Conservation (phyloP, 352 stramenopile genomes). For the Phytophthora constricta region DNA sequence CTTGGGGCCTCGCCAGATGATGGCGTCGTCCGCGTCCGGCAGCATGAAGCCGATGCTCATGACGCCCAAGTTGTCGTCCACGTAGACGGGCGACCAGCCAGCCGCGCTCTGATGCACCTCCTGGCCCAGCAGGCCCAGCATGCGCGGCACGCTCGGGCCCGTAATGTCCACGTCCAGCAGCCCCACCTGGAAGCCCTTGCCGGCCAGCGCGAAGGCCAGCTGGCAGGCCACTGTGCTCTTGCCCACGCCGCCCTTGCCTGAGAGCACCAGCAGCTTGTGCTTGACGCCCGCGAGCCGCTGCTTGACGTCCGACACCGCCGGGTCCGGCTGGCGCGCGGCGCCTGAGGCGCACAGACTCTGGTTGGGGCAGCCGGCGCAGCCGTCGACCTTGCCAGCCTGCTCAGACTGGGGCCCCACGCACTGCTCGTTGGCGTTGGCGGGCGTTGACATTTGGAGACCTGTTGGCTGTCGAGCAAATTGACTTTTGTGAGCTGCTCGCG, state of each 20-base stretch:
- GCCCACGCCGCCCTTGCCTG: slow-evolving; percentile 99
- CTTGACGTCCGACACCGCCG: slow-evolving; percentile 89
- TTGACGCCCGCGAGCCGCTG: slow-evolving; percentile 86
- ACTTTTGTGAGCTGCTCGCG: slow-evolving; percentile 16
- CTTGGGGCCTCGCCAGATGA: slow-evolving; percentile 99
- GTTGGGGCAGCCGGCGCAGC: slow-evolving; percentile 98
- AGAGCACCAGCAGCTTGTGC: slow-evolving; percentile 99
- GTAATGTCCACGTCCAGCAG: slow-evolving; percentile 99
- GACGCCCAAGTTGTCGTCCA: slow-evolving; percentile 97
- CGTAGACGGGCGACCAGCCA: slow-evolving; percentile 99
- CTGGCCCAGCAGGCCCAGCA: slow-evolving; percentile 93
- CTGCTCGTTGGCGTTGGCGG: slow-evolving; percentile 78
- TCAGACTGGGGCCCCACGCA: slow-evolving; percentile 97
- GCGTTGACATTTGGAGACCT: slow-evolving; percentile 28
- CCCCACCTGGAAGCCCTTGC: slow-evolving; percentile 95
- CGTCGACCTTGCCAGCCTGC: slow-evolving; percentile 92
- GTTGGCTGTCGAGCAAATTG: slow-evolving; percentile 12
- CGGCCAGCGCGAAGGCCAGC: slow-evolving; percentile 96
- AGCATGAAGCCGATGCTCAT: slow-evolving; percentile 99
- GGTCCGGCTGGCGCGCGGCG: slow-evolving; percentile 85
- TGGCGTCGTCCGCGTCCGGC: slow-evolving; percentile 96
- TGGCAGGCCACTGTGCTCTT: slow-evolving; percentile 99
- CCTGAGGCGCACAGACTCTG: slow-evolving; percentile 95
- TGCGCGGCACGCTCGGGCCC: slow-evolving; percentile 97
- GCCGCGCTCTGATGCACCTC: slow-evolving; percentile 98